Base-by-base conservation (phyloP, 106 monocot genomes). In the Dendrobium nobile region DNA sequence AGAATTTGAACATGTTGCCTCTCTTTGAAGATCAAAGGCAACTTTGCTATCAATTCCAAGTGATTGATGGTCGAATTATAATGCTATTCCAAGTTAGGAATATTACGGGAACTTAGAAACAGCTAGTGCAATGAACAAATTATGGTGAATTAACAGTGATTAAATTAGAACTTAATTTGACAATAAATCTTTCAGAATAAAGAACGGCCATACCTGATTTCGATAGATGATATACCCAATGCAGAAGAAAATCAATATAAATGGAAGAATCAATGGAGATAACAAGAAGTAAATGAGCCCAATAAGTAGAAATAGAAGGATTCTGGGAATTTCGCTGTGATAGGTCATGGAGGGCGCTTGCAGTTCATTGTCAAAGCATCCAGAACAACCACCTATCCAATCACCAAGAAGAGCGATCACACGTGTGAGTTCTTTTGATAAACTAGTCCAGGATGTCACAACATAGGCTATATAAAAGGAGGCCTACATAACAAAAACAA, bases 371-470 rank as follows among this genome's bases (percentile, higher is more conserved):
- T 82, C 78, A 24, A 65, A 42, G 47, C 72, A 84, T 77, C 75
- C 81, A 16, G 72, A 93, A 77, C 78, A 78, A 59, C 58, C 78
- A 56, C 79, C 42, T 22, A 92, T 72, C 73, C 91, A 85, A 81
- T 88, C 84, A 79, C 84, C 7, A 78, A 99, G 56, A 47, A 99
- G 90, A 85, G 88, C 26, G 8, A 82, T 51, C 28, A 85, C 84
- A 47, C 84, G 87, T 56, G 93, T 99, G 37, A 99, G 80, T 72
- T 90, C 87, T 41, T 82, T 86, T 17, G 98, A 88, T 68, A 99
- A 55, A 84, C 87, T 93, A 45, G 98, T 93, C 98, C 95, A 99
- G 74, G 98, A 99, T 87, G 98, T 99, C 80, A 99, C 92, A 58
- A 95, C 98, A 88, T 89, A 99, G 22, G 95, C 86, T 79, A 95